A percentile compares a stretch with the other conserved stretches of the same genome.
phyloP scores from a whole-genome alignment of 108 stramenopile species.

The Skeletonema potamos region DNA sequence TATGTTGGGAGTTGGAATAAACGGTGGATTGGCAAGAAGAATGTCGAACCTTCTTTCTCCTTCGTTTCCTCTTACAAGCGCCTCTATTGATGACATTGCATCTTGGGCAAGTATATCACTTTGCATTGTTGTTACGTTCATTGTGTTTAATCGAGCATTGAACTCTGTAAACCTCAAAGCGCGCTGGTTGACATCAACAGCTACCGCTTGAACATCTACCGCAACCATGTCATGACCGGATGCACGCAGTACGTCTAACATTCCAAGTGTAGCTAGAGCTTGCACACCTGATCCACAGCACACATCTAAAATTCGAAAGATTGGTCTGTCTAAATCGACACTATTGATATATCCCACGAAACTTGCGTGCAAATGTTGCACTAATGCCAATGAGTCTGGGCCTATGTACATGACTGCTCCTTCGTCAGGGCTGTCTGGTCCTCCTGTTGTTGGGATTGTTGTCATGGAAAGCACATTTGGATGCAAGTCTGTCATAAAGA shows the following conservation, averaged over 20 bases:
- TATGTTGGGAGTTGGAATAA: constrained; percentile 80
- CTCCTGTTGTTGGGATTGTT: constrained; percentile 23
- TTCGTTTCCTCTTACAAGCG: neutral
- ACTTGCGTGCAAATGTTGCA: constrained; percentile 62
- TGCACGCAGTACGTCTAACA: constrained; percentile 22
- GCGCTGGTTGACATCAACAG: constrained; percentile 70
- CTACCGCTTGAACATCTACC: constrained; percentile 23
- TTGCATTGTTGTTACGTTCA: constrained; percentile 21
- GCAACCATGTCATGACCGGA: neutral
- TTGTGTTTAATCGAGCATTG: constrained; percentile 67
- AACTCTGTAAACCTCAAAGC: constrained; percentile 64
- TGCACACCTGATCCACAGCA: constrained; percentile 81
- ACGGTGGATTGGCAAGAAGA: constrained; percentile 87
- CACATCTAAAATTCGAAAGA: constrained; percentile 54
- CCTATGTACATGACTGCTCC: constrained; percentile 86
- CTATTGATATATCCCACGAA: constrained; percentile 5
- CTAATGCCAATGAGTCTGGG: constrained; percentile 77
- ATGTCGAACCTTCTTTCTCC: constrained; percentile 48
- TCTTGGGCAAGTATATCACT: constrained; percentile 34
- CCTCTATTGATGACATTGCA: neutral
- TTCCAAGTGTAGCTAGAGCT: constrained; percentile 50
- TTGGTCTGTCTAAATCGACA: neutral
- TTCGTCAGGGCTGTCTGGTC: constrained; percentile 16
- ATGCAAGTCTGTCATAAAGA: constrained; percentile 78
- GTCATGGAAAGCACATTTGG: constrained; percentile 65